Percentiles rank a stretch among this genome's conserved stretches.
These are phyloP conservation scores for Schrenkiella parvula DNA, from an alignment of 345 rosid genomes.

Conservation along the genomic window DNA sequence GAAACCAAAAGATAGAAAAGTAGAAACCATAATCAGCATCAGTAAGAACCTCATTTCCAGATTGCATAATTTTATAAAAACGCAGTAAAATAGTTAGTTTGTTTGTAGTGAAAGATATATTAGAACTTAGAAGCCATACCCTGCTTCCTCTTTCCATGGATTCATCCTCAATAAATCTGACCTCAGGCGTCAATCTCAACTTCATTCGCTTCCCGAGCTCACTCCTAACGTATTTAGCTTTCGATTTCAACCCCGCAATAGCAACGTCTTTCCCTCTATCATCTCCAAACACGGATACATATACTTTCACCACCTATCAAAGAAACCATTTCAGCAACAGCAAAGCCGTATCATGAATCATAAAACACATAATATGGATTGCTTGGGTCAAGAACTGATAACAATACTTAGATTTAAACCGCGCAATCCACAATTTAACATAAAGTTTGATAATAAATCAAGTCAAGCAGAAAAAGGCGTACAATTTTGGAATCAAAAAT, in stretches of 20 bases:
- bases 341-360: neutral
- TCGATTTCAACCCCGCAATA: slow-evolving; percentile 75
- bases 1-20: no score
- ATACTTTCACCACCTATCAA: slow-evolving; percentile 83
- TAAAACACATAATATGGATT: neutral
- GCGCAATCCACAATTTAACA: neutral
- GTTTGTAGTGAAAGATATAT: neutral
- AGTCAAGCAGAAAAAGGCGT: neutral
- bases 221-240: slow-evolving; percentile 75
- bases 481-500: neutral
- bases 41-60: neutral
- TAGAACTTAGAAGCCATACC: slow-evolving; percentile 44
- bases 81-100: neutral
- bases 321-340: neutral
- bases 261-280: slow-evolving; percentile 94
- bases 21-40: neutral
- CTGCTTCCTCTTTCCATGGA: slow-evolving; percentile 90
- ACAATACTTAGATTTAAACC: neutral
- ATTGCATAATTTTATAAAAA: neutral
- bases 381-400: neutral
- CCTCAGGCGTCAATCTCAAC: slow-evolving; percentile 83
- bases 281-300: slow-evolving; percentile 91
- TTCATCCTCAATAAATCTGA: slow-evolving; percentile 85
- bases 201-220: slow-evolving; percentile 84
- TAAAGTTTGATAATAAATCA: neutral